Evolutionary conservation across 352 stramenopile genomes (phyloP), one percentile per base, ranked within the genome.

Genomic region (Globisporangium radiosum): DNA sequence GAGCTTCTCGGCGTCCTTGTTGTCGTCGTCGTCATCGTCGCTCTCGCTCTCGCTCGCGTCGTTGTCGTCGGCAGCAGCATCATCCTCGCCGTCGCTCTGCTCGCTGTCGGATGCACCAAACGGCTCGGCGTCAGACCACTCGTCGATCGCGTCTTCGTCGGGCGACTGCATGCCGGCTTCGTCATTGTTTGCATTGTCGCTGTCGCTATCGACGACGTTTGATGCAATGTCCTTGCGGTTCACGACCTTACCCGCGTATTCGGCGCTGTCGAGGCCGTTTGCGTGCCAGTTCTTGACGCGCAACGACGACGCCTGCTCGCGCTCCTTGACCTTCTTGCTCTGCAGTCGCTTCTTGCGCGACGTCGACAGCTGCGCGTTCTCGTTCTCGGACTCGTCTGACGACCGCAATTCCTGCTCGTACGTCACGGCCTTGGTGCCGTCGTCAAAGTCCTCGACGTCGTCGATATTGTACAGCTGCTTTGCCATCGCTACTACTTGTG

Each of bases 71-170:
- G 75, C 65, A n/a, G 75, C 70, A 33, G 84, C 68, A 3, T 74
- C 68, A 5, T 73, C 50, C 1, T 69, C 66, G 45, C 74, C 67
- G 17, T 19, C 5, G 17, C 45, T 50, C 42, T 84, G 66, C 6
- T 76, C 69, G 38, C 59, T 64, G n/a, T 88, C 84, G 8, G 83
- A 93, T 3, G 59, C 74, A 5, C 78, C 85, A 49, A 95, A 95
- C 5, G 81, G 81, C 68, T 95, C 80, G 0, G 80, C 85, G 15
- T 93, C 85, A 0, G 85, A 93, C 85, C 85, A 95, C 13, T 85
- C 69, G 15, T 71, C 79, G 63, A 92, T 78, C 10, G 72, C 80
- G 47, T 85, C 85, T 54, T 94, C 85, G 36, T 92, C 81, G 0
- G 81, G 83, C 25, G 83, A 93, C 9, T 81, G 67, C 38, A 69